Evolutionary conservation across 495 filamentous ascomycete species (phyloP).

Genomic region (Penicillium riverlandense): DNA sequence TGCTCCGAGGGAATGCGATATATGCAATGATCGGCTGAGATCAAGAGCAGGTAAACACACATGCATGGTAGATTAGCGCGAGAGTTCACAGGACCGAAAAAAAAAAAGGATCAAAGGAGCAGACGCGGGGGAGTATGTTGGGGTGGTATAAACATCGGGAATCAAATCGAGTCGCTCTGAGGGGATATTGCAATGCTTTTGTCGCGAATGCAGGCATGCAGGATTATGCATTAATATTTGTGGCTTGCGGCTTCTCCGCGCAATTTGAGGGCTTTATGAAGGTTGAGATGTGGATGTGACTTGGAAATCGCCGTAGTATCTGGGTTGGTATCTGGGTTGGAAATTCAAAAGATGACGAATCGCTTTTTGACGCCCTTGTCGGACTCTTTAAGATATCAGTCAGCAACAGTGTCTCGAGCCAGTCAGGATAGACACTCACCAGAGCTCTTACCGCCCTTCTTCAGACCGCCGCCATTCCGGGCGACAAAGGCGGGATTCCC

Average conservation of each 20-base stretch:
- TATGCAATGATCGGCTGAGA: too few species aligned
- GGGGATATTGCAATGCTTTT: not conserved
- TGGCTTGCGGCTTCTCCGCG: too few species aligned
- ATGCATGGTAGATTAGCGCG: too few species aligned
- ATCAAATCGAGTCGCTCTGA: not conserved
- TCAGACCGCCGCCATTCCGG: slow-evolving; percentile 4
- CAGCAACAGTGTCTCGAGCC: not conserved
- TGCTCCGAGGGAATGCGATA: too few species aligned
- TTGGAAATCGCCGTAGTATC: too few species aligned
- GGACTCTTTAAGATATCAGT: slow-evolving; percentile 2
- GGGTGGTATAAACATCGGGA: not conserved
- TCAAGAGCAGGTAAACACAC: too few species aligned
- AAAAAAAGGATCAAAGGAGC: too few species aligned
- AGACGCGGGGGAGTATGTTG: too few species aligned
- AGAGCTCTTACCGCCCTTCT: slow-evolving; percentile 12
- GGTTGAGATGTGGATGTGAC: too few species aligned
- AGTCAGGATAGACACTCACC: slow-evolving; percentile 3
- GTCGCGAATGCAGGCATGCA: not conserved
- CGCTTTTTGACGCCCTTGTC: slow-evolving; percentile 14
- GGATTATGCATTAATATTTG: not conserved
- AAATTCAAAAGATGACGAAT: too few species aligned
- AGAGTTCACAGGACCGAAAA: too few species aligned
- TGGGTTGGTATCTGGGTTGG: too few species aligned
- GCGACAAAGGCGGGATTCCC: slow-evolving; percentile 37
- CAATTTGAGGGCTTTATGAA: not conserved